These are phyloP conservation scores for Gossypium ekmanianum DNA, from an alignment of 345 rosid species.

Conservation along the genomic window DNA sequence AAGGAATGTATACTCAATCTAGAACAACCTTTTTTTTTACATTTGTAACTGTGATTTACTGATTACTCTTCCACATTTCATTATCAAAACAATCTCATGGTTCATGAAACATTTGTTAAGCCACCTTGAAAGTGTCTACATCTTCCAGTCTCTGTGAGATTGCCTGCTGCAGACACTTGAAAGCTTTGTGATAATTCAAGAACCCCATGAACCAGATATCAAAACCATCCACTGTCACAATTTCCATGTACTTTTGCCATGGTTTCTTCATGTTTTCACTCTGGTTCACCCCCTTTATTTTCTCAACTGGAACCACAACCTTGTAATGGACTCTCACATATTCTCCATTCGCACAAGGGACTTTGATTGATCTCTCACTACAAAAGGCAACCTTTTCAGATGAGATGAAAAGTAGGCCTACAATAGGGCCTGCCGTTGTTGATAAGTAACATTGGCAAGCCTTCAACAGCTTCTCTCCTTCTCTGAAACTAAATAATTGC, in stretches of 20 bases:
- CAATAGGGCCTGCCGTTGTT: constrained; percentile 53
- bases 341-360: constrained; percentile 41
- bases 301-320: constrained; percentile 55
- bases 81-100: constrained; percentile 10
- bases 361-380: constrained; percentile 39
- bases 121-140: constrained; percentile 19
- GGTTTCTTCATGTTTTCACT: constrained; percentile 56
- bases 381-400: constrained; percentile 41
- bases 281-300: constrained; percentile 50
- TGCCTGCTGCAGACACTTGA: constrained; percentile 51
- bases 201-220: constrained; percentile 98
- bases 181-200: constrained; percentile 62
- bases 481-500: constrained; percentile 33
- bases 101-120: constrained; percentile 19
- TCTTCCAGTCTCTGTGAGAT: constrained; percentile 27
- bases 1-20: no score
- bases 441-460: constrained; percentile 58
- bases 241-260: constrained; percentile 62
- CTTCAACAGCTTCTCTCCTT: constrained; percentile 47
- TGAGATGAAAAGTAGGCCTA: constrained; percentile 53
- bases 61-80: not conserved
- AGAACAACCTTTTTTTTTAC: constrained; percentile 1
- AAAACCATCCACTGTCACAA: constrained; percentile 57
- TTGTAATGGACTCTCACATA: constrained; percentile 39
- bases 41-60: not conserved